phyloP scores from a whole-genome alignment of 306 rosid species.

The Trifolium dubium region DNA sequence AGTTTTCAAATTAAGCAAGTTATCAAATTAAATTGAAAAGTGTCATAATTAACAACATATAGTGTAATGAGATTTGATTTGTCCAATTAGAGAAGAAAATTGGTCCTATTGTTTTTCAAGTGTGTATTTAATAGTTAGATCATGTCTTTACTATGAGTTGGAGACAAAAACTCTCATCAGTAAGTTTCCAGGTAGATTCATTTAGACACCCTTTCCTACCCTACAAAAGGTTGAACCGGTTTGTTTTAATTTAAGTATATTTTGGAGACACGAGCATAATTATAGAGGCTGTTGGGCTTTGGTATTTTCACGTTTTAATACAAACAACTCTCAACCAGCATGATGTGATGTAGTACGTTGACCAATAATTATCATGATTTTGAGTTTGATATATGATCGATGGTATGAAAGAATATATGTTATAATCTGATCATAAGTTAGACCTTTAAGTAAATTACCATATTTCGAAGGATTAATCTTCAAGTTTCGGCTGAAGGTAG shows the following conservation, averaged over 20 bases:
- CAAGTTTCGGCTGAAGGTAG: no score
- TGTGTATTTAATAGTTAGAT: constrained; percentile 46
- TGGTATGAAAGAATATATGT: no score
- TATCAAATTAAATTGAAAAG: constrained; percentile 28
- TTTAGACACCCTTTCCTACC: constrained; percentile 54
- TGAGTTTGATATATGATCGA: no score
- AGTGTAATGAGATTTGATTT: constrained; percentile 61
- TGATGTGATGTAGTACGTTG: no score
- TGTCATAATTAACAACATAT: neutral
- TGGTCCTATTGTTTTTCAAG: constrained; percentile 36
- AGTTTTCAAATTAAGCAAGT: constrained; percentile 36
- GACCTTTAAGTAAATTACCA: no score
- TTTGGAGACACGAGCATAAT: constrained; percentile 46
- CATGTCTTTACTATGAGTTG: constrained; percentile 58
- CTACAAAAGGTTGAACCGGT: constrained; percentile 51
- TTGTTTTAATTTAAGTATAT: constrained; percentile 42
- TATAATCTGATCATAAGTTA: no score
- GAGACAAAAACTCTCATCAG: constrained; percentile 74
- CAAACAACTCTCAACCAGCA: constrained; percentile 23
- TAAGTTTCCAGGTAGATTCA: constrained; percentile 85
- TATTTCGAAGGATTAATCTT: no score
- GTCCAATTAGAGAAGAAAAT: constrained; percentile 55
- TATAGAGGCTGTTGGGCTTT: constrained; percentile 43
- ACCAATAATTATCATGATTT: no score
- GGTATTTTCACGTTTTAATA: constrained; percentile 41